Evolutionary conservation across 208 protist genomes (phyloP), one percentile per base, ranked within the genome.

Genomic region (Leishmania tropica): DNA sequence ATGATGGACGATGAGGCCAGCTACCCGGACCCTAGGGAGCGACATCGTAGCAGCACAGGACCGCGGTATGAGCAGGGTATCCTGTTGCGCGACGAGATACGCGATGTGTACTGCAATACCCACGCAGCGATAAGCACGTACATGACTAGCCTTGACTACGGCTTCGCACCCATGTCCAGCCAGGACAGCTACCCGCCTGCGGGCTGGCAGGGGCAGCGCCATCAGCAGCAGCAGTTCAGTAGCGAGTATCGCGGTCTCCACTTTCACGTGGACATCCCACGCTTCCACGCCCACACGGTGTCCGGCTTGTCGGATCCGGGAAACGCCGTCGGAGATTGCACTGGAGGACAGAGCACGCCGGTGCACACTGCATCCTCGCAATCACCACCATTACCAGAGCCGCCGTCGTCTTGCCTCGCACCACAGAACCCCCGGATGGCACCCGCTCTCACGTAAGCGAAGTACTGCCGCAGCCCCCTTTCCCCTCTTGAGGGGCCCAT

Each of bases 91-190:
- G 82, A 85, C 48, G 82, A 85, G 62, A 31, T 85, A 64, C 71
- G 82, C 13, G 82, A 85, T 40, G 82, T 85, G 77, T 77, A 85
- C 51, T 64, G 76, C 73, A 78, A 60, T n/a, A 76, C 82, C 8
- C 77, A 85, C 78, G 77, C 82, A 0, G 82, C 82, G 0, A 70
- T 85, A 17, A 79, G 40, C 42, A 37, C 76, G 2, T 88, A 88
- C 75, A 78, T 88, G 78, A 76, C 78, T n/a, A 81, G 82, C 37
- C 81, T 88, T 5, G 85, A 88, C 75, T 88, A 79, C 60, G 81
- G 85, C 53, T 64, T 28, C 8, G 58, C 58, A 1, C 75, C 81
- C 0, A 58, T 68, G 1, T 42, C 70, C 1, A 31, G 35, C 45
- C 53, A 60, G 75, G 68, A 42, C 8, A 53, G 68, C 31, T 72